Conservation (phyloP, 768 basidiomycete species). For the Boletus rubescentipes region DNA sequence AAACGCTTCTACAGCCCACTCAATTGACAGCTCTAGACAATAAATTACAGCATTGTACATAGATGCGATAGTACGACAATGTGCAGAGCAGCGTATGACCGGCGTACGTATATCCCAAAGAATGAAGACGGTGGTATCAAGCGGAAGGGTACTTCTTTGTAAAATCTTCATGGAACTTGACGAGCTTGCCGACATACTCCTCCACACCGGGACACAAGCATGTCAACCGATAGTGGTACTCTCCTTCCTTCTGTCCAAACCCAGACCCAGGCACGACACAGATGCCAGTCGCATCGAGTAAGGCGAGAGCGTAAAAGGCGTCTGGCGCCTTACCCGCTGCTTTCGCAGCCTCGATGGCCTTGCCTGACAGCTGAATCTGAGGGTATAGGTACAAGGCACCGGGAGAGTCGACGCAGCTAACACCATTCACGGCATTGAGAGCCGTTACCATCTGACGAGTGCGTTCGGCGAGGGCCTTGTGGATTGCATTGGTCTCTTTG, state of each 20-base stretch:
- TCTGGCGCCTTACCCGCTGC: conserved; percentile 79
- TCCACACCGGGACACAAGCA: conserved; percentile 94
- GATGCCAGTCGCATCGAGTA: conserved; percentile 89
- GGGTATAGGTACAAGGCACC: conserved; percentile 96
- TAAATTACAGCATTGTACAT: conserved; percentile 3
- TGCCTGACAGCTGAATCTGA: conserved; percentile 67
- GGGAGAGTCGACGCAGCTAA: conserved; percentile 85
- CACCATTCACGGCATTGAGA: conserved; percentile 83
- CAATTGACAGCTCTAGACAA: neutral
- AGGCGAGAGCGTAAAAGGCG: conserved; percentile 79
- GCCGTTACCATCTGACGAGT: conserved; percentile 71
- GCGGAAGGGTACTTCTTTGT: conserved; percentile 43
- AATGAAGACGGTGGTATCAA: conserved; percentile 10
- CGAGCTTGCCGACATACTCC: conserved; percentile 84
- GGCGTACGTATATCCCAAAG: neutral
- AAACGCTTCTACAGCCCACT: neutral
- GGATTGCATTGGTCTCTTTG: conserved; percentile 79
- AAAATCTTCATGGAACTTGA: conserved; percentile 67
- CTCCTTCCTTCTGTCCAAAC: conserved; percentile 90
- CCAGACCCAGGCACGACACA: conserved; percentile 93
- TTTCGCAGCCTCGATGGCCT: conserved; percentile 72
- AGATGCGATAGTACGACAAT: conserved; percentile 1
- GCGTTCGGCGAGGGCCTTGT: conserved; percentile 68
- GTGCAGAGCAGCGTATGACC: neutral
- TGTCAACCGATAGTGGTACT: conserved; percentile 90